phyloP scores from a whole-genome alignment of 495 filamentous ascomycete genomes.

The Apiosordaria backusii region DNA sequence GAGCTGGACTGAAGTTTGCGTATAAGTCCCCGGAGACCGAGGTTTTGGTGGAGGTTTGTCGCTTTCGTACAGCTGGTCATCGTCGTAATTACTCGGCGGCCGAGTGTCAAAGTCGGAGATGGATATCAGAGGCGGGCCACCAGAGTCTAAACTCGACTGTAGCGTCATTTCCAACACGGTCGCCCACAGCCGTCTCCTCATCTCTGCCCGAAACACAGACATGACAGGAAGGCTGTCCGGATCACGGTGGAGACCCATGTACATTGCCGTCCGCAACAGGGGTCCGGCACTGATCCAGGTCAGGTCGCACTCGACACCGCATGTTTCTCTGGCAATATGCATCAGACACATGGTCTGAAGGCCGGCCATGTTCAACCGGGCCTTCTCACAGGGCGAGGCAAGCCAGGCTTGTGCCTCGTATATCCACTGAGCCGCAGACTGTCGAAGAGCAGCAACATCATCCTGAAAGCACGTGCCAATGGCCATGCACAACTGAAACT shows the following conservation, averaged over 20 bases:
- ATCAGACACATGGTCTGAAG: constrained; percentile 59
- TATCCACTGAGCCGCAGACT: constrained; percentile 57
- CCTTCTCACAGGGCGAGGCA: constrained; percentile 50
- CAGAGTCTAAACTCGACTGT: constrained; percentile 58
- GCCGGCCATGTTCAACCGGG: constrained; percentile 50
- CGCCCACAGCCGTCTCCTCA: constrained; percentile 67
- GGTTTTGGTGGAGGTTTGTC: constrained; percentile 18
- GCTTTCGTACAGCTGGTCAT: constrained; percentile 38
- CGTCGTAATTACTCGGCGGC: constrained; percentile 52
- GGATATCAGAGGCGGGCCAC: constrained; percentile 55
- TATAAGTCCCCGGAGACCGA: constrained; percentile 29
- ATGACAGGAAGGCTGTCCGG: constrained; percentile 43
- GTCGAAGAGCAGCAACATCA: constrained; percentile 43
- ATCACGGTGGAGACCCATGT: constrained; percentile 61
- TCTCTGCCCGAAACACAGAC: constrained; percentile 53
- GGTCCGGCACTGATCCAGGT: constrained; percentile 59
- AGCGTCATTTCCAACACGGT: constrained; percentile 60
- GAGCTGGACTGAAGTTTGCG: constrained; percentile 39
- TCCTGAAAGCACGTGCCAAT: constrained; percentile 58
- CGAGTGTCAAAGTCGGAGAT: constrained; percentile 56
- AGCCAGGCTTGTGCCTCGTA: constrained; percentile 63
- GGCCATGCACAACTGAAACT: constrained; percentile 62
- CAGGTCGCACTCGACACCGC: constrained; percentile 53
- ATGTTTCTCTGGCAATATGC: constrained; percentile 55
- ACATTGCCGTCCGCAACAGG: constrained; percentile 55